Base-by-base conservation (phyloP, 2,329 filamentous ascomycete genomes). In the Xylaria sp. region DNA sequence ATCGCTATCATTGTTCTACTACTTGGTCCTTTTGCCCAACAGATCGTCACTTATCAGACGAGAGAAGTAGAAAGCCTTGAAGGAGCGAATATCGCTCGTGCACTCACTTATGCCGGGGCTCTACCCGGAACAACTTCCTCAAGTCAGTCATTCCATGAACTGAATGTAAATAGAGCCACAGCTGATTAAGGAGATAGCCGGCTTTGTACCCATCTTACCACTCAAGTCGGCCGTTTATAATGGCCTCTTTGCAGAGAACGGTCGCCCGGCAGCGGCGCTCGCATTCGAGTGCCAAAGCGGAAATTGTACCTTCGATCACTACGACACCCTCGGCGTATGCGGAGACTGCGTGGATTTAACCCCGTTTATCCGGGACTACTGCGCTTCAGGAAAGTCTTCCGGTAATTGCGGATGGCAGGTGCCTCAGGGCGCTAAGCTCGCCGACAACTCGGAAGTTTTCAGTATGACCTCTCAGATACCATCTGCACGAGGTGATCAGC, bases 221-320 rank as follows among this genome's bases (percentile, higher is more conserved):
- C 67, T 76, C 46, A 76, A 76, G 51, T 71, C 74, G 1, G 72
- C 73, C 2, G 74, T 76, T 6, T 76, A 76, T 52, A 74, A 75
- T 47, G 74, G 74, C 5, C 69, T 76, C 4, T 76, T 76, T 38
- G 72, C 74, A 11, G 73, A 75, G 56, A 73, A 75, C 57, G 69
- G 69, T 19, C 67, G 74, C 17, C 74, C 72, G 0, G 67, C 63
- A 46, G 61, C 69, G 2, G 65, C 67, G 7, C 64, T 74, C n/a
- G 67, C 72, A 1, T 69, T 74, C 38, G 64, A 62, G 23, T 74
- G 72, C 42, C 66, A 68, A 47, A 74, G 67, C 1, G 73, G 73
- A 15, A 74, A 74, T 55, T 75, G 72, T 52, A 73, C 69, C 0
- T 75, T 70, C 66, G 66, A 71, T 8, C 58, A 57, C 0, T 74